Percentiles rank a stretch among this genome's conserved stretches.
Conservation (phyloP, 352 stramenopile species). For the Pythium phragmitis region DNA sequence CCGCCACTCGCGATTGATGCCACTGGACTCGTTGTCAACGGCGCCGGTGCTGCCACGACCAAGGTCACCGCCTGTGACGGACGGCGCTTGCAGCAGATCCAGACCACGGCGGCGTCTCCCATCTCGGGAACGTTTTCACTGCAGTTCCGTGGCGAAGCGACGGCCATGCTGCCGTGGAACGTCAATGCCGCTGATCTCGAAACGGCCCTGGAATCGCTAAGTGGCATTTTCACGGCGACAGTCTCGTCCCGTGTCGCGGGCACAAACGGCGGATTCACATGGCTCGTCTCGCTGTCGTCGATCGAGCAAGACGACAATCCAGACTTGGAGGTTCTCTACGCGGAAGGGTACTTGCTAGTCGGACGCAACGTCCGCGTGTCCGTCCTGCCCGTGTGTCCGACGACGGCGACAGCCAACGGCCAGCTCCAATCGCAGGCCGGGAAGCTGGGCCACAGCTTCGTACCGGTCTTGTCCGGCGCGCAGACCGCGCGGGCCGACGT, state of each 20-base stretch:
- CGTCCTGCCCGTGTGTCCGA: slow-evolving; percentile 48
- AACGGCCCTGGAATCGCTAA: slow-evolving; percentile 63
- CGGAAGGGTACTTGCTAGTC: slow-evolving; percentile 79
- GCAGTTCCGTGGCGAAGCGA: slow-evolving; percentile 64
- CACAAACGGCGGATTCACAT: slow-evolving; percentile 64
- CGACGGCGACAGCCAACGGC: slow-evolving; percentile 34
- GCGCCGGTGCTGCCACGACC: slow-evolving; percentile 27
- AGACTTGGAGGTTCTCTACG: slow-evolving; percentile 62
- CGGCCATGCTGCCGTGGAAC: slow-evolving; percentile 70
- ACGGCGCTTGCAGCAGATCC: slow-evolving; percentile 73
- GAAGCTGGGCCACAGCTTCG: slow-evolving; percentile 62
- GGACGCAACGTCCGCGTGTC: slow-evolving; percentile 40
- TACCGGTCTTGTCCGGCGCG: slow-evolving; percentile 55
- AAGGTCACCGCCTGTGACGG: slow-evolving; percentile 86
- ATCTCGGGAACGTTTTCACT: slow-evolving; percentile 89
- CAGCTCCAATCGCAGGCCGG: slow-evolving; percentile 22
- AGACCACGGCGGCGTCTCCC: slow-evolving; percentile 42
- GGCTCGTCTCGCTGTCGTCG: slow-evolving; percentile 85
- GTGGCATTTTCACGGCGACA: slow-evolving; percentile 67
- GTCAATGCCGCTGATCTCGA: slow-evolving; percentile 49
- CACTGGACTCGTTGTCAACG: slow-evolving; percentile 40
- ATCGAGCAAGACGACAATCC: slow-evolving; percentile 43
- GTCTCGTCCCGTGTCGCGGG: slow-evolving; percentile 38
- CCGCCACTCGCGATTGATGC: slow-evolving; percentile 52
- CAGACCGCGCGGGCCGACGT: slow-evolving; percentile 62